Base-by-base conservation (phyloP, 139 green algal species). In the Coelastrella sp. region DNA sequence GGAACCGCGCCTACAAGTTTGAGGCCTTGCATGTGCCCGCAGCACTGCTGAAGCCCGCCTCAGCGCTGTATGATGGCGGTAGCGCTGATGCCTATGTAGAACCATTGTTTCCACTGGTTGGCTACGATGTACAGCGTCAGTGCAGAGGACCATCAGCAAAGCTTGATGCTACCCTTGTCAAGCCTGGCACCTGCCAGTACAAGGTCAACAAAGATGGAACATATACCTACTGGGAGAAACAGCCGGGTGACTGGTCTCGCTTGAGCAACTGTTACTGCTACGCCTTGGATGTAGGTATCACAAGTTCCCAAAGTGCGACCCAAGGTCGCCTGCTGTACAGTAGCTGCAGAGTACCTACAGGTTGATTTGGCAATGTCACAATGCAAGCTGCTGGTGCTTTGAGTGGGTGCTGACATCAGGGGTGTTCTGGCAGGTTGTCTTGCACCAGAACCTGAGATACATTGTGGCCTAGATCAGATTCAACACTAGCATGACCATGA, bases 191-290 rank as follows among this genome's bases (percentile, higher is more conserved):
- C 8, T 86, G 80, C 80, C 48, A 79, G 68, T 86, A 86, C 51
- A 86, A 59, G 50, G 35, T 53, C 50, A 86, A 78, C 50, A 69
- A 60, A 23, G 69, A 72, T 32, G 40, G 64, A 38, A 82, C 69
- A 38, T 87, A 64, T 57, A 82, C 50, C 32, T 87, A 81, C 71
- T 74, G 71, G 59, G 67, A 87, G 71, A 82, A 82, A 71, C 53
- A 75, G 43, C 71, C 82, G 15, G 82, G 82, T 23, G 82, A 81
- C 69, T 68, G 69, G 48, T 43, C 53, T 27, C 82, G 82, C 50
- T 21, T 75, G 9, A 75, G 64, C 69, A 87, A 87, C 69, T 87
- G 82, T 57, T 87, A 87, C 53, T 87, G 82, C 71, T 87, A 87
- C 57, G 82, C 82, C 27, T 25, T 82, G 38, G 57, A 87, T 41